Evolutionary conservation across 768 basidiomycete species (phyloP).

Genomic region (Kwoniella sp.): DNA sequence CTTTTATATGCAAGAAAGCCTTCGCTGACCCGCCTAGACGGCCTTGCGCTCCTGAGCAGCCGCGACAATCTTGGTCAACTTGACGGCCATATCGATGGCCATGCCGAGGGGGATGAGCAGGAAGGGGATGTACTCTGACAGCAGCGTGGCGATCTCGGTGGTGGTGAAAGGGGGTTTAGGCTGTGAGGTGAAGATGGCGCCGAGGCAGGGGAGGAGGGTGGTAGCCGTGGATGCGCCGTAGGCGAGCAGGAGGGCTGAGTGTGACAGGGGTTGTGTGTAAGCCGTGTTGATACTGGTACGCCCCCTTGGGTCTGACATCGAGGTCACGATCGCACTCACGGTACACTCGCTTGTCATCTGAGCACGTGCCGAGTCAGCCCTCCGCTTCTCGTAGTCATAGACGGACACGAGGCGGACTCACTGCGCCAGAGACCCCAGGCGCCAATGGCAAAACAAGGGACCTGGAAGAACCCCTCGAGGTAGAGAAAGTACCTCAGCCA

Average conservation of each 20-base stretch:
- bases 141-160: slow-evolving; percentile 58
- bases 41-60: slow-evolving; percentile 21
- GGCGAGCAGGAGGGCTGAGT: slow-evolving; percentile 61
- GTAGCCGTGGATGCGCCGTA: slow-evolving; percentile 76
- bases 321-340: slow-evolving; percentile 22
- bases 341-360: slow-evolving; percentile 46
- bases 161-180: slow-evolving; percentile 53
- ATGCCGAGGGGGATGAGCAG: slow-evolving; percentile 67
- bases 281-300: no score
- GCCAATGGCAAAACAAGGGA: slow-evolving; percentile 73
- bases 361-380: no score
- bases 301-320: background rate
- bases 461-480: slow-evolving; percentile 55
- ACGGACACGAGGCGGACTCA: slow-evolving; percentile 41
- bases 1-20: no score
- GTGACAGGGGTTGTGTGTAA: background rate
- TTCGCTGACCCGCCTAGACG: no score
- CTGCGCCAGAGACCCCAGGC: slow-evolving; percentile 45
- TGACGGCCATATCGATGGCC: slow-evolving; percentile 63
- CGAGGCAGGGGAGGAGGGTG: slow-evolving; percentile 69
- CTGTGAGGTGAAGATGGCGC: slow-evolving; percentile 59
- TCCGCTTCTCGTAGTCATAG: no score
- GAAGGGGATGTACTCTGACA: slow-evolving; percentile 72
- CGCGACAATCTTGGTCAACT: slow-evolving; percentile 27
- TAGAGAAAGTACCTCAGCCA: slow-evolving; percentile 57